Evolutionary conservation across 1,284 basidiomycete species (phyloP).

Genomic region (Apiotrichum akiyoshidainum): DNA sequence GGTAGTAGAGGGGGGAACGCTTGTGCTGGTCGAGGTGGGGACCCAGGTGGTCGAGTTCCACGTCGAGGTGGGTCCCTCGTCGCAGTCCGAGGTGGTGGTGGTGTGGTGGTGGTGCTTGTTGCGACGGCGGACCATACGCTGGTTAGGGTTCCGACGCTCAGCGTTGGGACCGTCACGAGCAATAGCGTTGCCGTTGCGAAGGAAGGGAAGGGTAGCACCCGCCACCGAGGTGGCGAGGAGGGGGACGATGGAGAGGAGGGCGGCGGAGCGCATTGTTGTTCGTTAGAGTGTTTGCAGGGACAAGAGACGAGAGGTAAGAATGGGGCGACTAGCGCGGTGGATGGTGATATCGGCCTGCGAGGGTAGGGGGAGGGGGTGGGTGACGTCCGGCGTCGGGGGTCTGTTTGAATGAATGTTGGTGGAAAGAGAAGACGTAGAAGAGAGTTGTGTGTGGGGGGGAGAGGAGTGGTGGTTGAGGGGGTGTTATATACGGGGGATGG

Average conservation of each 20-base stretch:
- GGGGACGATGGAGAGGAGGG: conserved; percentile 9
- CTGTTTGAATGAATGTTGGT: not conserved
- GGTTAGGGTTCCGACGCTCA: not conserved
- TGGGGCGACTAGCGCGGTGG: conserved; percentile 1
- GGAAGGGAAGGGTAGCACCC: not conserved
- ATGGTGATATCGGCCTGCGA: conserved; percentile 1
- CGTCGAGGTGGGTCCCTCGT: not conserved
- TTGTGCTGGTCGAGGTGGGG: conserved; percentile 9
- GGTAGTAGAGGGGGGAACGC: conserved; percentile 12
- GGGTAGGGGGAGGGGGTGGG: not conserved
- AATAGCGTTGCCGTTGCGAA: not conserved
- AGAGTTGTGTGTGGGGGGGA: not conserved
- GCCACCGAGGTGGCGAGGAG: conserved; percentile 5
- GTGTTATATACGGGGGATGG: too few relatives aligned
- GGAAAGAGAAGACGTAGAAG: not conserved
- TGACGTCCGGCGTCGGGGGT: not conserved
- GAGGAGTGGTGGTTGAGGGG: too few relatives aligned
- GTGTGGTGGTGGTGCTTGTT: not conserved
- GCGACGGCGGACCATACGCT: conserved; percentile 5
- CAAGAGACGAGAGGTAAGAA: not conserved
- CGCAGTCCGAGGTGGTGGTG: conserved; percentile 1
- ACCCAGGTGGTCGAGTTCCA: not conserved
- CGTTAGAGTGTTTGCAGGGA: not conserved
- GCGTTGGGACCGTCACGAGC: not conserved
- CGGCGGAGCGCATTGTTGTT: conserved; percentile 4